Evolutionary conservation across 1,284 basidiomycete species (phyloP).

Genomic region (Farysia itapuensis): DNA sequence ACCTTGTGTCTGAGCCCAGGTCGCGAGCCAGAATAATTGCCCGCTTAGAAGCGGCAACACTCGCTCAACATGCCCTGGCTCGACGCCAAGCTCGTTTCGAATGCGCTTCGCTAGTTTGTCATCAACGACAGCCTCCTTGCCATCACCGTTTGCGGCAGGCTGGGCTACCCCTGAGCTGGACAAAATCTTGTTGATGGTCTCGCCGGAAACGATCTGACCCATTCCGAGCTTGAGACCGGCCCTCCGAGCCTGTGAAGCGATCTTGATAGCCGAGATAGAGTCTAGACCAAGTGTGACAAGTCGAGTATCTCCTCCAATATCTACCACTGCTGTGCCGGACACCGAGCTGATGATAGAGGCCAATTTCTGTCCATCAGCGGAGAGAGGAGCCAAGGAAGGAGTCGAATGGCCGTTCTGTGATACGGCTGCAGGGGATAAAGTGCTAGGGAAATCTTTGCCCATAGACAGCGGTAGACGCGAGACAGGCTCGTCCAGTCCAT

Average conservation of each 20-base stretch:
- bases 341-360: constrained; percentile 28
- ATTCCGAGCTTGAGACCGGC: constrained; percentile 32
- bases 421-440: neutral
- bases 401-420: neutral
- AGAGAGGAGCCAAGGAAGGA: constrained; percentile 1
- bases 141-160: constrained; percentile 1
- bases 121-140: constrained; percentile 1
- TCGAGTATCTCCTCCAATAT: constrained; percentile 22
- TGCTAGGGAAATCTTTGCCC: constrained; percentile 5
- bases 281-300: constrained; percentile 50
- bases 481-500: constrained; percentile 2
- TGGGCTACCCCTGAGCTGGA: neutral
- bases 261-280: constrained; percentile 52
- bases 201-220: constrained; percentile 40
- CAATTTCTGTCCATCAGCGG: constrained; percentile 20
- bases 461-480: constrained; percentile 7
- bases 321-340: constrained; percentile 9
- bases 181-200: constrained; percentile 30
- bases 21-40: constrained; percentile 40
- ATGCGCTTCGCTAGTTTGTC: constrained; percentile 1
- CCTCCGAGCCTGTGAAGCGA: constrained; percentile 41
- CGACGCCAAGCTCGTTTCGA: constrained; percentile 5
- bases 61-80: constrained; percentile 17
- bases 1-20: constrained; percentile 16
- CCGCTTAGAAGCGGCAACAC: constrained; percentile 44